A percentile compares a stretch with the other conserved stretches of the same genome.
These are phyloP conservation scores for Hypericum perforatum DNA, from an alignment of 345 rosid species.

Conservation along the genomic window DNA sequence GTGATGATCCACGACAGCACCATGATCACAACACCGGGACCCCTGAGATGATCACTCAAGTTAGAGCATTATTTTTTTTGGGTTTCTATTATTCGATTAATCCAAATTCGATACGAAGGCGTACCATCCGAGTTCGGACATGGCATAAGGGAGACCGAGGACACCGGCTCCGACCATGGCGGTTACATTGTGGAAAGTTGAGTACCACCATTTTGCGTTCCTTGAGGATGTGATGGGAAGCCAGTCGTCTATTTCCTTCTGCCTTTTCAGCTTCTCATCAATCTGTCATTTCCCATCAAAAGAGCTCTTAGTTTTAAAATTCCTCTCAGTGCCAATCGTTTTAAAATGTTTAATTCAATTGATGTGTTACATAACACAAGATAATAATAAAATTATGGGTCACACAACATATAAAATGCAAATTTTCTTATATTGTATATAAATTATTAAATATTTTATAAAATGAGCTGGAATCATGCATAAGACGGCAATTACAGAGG, in stretches of 20 bases:
- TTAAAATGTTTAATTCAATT: no score
- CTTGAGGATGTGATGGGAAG: conserved; percentile 25
- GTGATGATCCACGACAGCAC: conserved; percentile 67
- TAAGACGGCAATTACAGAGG: no score
- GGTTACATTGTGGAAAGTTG: conserved; percentile 29
- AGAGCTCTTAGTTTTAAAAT: no score
- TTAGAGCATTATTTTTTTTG: no score
- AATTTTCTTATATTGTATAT: no score
- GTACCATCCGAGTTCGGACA: conserved; percentile 27
- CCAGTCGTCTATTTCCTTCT: conserved; percentile 24
- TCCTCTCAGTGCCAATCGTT: no score
- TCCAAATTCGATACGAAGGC: neutral
- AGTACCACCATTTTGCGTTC: conserved; percentile 32
- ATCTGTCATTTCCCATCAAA: neutral
- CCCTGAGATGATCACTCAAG: conserved; percentile 30
- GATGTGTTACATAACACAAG: no score
- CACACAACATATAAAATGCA: no score
- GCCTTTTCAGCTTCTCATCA: conserved; percentile 14
- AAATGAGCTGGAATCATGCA: no score
- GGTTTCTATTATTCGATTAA: no score
- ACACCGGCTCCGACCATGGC: conserved; percentile 33
- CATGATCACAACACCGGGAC: conserved; percentile 56
- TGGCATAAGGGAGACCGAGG: conserved; percentile 27
- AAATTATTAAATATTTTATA: no score
- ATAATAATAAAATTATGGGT: no score